Evolutionary conservation across 805 yeast species (phyloP), one percentile per base, ranked within the genome.

Genomic region (Cyberlindnera americana): DNA sequence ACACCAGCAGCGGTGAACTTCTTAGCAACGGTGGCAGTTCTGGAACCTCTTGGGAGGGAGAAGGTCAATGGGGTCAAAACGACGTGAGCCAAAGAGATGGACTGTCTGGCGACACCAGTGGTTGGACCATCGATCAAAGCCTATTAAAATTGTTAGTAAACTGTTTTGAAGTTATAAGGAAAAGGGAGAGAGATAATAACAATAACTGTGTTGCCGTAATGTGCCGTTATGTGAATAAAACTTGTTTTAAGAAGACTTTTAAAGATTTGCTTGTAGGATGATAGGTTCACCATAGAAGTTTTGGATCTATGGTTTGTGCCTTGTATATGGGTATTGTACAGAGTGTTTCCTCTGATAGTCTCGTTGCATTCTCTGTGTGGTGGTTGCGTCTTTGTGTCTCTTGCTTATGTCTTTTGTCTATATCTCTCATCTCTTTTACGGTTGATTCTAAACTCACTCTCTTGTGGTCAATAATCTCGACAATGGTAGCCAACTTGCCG

Each of bases 381-480:
- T 28, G 12, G 31, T 16, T n/a, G 21, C 19, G n/a, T 30, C 28
- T 15, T 6, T 29, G 16, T 26, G 33, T 22, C 12, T 12, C 19
- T 11, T 17, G 15, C 11, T 13, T 11, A 18, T n/a, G 19, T 24
- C 15, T 24, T 19, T 15, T 16, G 19, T 7, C 25, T 21, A 29
- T 29, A 38, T 19, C 12, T 25, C 33, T 5, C 26, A 3, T 29
- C 27, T 22, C 26, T 17, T 23, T 31, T 22, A 81, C n/a, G n/a
- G n/a, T n/a, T n/a, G n/a, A n/a, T n/a, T n/a, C n/a, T n/a, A n/a
- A n/a, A 21, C 87, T 69, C 81, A 84, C 98, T 78, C 96, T 86
- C 82, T 88, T 90, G 81, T 93, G 96, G 81, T 93, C 98, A 68
- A 93, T 86, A 77, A 93, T 87, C 81, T 93, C 99, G 66, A 90